Conservation (phyloP, 1,284 basidiomycete genomes). For the Bondarzewia mesenterica region DNA sequence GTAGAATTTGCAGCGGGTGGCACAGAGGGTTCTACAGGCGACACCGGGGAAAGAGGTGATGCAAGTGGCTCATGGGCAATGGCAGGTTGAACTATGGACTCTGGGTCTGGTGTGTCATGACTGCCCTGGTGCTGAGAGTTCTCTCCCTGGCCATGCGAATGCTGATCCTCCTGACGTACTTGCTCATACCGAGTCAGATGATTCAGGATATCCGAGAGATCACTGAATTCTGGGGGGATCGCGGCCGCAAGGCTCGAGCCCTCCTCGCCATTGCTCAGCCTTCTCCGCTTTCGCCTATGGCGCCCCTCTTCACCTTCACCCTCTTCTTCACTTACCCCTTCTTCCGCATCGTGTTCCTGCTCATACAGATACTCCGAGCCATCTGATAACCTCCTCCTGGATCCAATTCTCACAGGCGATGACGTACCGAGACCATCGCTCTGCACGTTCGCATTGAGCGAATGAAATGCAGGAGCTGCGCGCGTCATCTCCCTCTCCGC, state of each 20-base stretch:
- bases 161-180: not conserved
- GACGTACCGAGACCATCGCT: slow-evolving; percentile 10
- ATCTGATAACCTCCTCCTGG: slow-evolving; percentile 25
- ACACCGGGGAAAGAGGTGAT: no score
- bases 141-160: no score
- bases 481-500: slow-evolving; percentile 50
- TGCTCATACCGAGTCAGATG: slow-evolving; percentile 59
- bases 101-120: no score
- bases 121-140: no score
- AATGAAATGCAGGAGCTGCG: slow-evolving; percentile 67
- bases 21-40: not conserved
- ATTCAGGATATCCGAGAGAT: slow-evolving; percentile 67
- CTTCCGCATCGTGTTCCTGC: slow-evolving; percentile 15
- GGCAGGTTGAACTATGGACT: no score
- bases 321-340: slow-evolving; percentile 17
- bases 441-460: slow-evolving; percentile 43
- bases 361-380: slow-evolving; percentile 52
- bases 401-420: slow-evolving; percentile 8
- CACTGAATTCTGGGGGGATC: slow-evolving; percentile 50
- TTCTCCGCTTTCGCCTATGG: slow-evolving; percentile 33
- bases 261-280: slow-evolving; percentile 22
- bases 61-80: no score
- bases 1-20: no score
- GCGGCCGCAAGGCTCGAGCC: slow-evolving; percentile 11
- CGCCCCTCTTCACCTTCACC: slow-evolving; percentile 12